Conservation (phyloP, 2,329 filamentous ascomycete genomes). For the Salinomyces thailandicus region DNA sequence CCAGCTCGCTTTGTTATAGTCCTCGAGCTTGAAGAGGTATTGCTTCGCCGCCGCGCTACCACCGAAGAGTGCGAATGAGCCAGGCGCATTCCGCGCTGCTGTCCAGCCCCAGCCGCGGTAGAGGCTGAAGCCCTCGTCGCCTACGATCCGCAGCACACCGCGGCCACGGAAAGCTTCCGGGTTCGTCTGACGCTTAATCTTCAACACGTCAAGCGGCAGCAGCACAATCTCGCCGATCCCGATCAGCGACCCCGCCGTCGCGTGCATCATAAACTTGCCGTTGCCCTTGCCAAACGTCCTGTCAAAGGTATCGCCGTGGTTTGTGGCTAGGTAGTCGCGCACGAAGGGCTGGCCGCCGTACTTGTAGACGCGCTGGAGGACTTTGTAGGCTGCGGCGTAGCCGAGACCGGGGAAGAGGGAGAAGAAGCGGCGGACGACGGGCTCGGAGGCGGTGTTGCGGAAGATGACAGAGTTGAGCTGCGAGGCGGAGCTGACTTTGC, state of each 20-base stretch:
- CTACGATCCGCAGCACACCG: slow-evolving; percentile 78
- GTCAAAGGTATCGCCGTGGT: slow-evolving; percentile 80
- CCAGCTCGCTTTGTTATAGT: slow-evolving; percentile 95
- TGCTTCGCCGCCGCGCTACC: slow-evolving; percentile 96
- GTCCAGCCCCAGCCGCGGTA: slow-evolving; percentile 98
- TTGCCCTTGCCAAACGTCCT: slow-evolving; percentile 88
- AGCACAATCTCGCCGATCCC: slow-evolving; percentile 96
- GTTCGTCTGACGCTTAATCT: slow-evolving; percentile 99
- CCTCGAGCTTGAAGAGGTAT: slow-evolving; percentile 76
- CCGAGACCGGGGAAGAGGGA: slow-evolving; percentile 94
- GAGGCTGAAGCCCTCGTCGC: slow-evolving; percentile 86
- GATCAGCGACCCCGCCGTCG: slow-evolving; percentile 86
- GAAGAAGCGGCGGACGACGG: slow-evolving; percentile 68
- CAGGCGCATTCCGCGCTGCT: slow-evolving; percentile 89
- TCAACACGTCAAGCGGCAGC: slow-evolving; percentile 88
- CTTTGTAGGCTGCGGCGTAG: slow-evolving; percentile 96
- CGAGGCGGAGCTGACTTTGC: slow-evolving; percentile 50
- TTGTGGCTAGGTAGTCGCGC: slow-evolving; percentile 70
- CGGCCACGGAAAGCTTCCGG: slow-evolving; percentile 94
- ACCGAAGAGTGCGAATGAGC: slow-evolving; percentile 96
- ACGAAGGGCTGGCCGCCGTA: slow-evolving; percentile 95
- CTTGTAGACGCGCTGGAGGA: slow-evolving; percentile 96
- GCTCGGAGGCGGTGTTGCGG: slow-evolving; percentile 69
- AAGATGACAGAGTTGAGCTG: slow-evolving; percentile 89
- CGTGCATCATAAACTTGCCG: slow-evolving; percentile 96